phyloP scores from a whole-genome alignment of 106 monocot genomes.

The Dendrobium chrysotoxum region DNA sequence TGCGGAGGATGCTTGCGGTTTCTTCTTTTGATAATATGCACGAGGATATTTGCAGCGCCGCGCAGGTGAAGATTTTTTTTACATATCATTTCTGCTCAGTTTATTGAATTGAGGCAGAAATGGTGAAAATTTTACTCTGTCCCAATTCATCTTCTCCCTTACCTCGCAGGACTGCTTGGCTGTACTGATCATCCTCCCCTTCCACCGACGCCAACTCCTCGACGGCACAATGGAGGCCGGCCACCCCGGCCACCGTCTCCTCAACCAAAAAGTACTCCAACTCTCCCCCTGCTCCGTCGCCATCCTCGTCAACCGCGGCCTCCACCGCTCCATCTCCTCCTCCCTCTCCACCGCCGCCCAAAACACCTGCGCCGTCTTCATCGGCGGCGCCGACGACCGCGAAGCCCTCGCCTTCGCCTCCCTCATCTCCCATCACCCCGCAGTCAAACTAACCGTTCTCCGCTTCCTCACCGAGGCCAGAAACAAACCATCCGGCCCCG shows the following conservation, averaged over 20 bases:
- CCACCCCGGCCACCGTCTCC: conserved; percentile 27
- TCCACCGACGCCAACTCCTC: conserved; percentile 32
- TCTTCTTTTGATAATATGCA: conserved; percentile 51
- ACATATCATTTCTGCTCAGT: no score
- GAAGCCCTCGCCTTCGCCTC: conserved; percentile 56
- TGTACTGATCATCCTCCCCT: conserved; percentile 52
- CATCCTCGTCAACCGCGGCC: conserved; percentile 60
- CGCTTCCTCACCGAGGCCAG: conserved; percentile 40
- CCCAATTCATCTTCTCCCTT: no score
- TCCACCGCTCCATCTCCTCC: conserved; percentile 1
- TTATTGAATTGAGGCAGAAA: no score
- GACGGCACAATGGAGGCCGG: conserved; percentile 36
- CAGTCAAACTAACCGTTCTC: conserved; percentile 36
- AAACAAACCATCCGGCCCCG: conserved; percentile 1
- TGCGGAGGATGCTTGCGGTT: conserved; percentile 34
- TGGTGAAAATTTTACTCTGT: no score
- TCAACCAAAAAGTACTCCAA: conserved; percentile 59
- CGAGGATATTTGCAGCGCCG: conserved; percentile 47
- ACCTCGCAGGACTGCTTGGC: conserved; percentile 26
- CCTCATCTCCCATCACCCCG: conserved; percentile 29
- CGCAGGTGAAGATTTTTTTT: conserved; percentile 17
- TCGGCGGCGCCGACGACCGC: conserved; percentile 77
- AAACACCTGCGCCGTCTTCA: conserved; percentile 50
- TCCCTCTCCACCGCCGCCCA: conserved; percentile 2
- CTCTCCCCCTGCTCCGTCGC: conserved; percentile 65